These are phyloP conservation scores for Apiospora saccharicola DNA, from an alignment of 2,329 filamentous ascomycete species.

Conservation along the genomic window DNA sequence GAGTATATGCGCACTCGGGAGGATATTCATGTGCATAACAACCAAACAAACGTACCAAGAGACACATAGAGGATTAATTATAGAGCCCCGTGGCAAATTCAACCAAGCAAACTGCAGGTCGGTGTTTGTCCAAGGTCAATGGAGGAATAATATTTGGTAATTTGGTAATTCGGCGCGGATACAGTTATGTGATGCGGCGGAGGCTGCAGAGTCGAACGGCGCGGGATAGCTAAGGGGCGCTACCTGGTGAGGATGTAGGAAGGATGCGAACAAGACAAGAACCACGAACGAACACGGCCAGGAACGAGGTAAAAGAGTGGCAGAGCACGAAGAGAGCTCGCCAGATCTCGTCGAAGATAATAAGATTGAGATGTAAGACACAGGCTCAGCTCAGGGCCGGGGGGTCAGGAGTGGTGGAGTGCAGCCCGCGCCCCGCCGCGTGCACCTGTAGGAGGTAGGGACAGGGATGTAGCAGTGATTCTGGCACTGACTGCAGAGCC, in stretches of 20 bases:
- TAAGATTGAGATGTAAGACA: slow-evolving; percentile 22
- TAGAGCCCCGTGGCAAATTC: background rate
- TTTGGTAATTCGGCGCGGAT: background rate
- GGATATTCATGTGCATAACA: background rate
- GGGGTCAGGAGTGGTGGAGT: slow-evolving; percentile 16
- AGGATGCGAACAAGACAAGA: background rate
- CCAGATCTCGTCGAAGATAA: slow-evolving; percentile 16
- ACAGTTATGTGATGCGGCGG: background rate
- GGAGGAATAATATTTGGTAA: background rate
- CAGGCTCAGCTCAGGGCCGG: slow-evolving; percentile 17
- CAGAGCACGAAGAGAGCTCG: slow-evolving; percentile 17
- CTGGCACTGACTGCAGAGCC: background rate
- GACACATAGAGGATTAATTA: background rate
- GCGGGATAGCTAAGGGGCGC: background rate
- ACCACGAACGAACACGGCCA: background rate
- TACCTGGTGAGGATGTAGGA: background rate
- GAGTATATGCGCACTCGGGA: too few relatives aligned
- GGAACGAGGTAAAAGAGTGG: background rate
- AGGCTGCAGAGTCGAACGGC: background rate
- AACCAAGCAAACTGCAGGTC: background rate
- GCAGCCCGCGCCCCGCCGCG: slow-evolving; percentile 1
- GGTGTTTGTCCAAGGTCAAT: background rate
- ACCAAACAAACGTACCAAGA: background rate
- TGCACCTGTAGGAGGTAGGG: background rate
- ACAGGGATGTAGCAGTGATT: slow-evolving; percentile 15